Conservation (phyloP, 371 early-diverging fungal genomes). For the Mortierella sp. region DNA sequence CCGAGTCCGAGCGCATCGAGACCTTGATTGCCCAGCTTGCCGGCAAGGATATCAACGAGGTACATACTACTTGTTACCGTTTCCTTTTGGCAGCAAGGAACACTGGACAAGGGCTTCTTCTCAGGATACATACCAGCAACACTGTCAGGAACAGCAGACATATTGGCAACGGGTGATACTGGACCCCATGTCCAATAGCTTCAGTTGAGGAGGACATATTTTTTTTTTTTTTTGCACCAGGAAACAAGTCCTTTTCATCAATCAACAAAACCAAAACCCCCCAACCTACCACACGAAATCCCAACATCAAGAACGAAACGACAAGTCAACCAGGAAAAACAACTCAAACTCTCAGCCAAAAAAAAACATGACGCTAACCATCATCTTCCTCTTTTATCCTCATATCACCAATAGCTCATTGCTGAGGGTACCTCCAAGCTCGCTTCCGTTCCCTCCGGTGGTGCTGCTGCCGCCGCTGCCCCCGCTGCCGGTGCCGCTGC, state of each 20-base stretch:
- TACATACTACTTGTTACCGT: slow-evolving; percentile 28
- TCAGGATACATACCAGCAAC: not conserved
- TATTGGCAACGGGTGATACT: too few species aligned
- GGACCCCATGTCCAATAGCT: too few species aligned
- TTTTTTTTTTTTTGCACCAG: too few species aligned
- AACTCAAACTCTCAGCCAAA: not conserved
- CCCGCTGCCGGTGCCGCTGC: slow-evolving; percentile 63
- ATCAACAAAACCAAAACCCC: too few species aligned
- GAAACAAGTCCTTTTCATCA: too few species aligned
- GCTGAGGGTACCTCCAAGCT: slow-evolving; percentile 94
- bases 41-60: slow-evolving; percentile 91
- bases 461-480: slow-evolving; percentile 79
- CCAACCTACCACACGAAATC: too few species aligned
- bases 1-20: slow-evolving; percentile 84
- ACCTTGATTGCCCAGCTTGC: slow-evolving; percentile 86
- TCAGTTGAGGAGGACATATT: too few species aligned
- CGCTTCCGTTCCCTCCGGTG: slow-evolving; percentile 93
- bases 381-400: not conserved
- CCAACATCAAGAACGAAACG: too few species aligned
- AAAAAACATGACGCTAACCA: not conserved
- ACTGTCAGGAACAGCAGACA: too few species aligned
- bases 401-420: slow-evolving; percentile 70
- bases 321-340: too few species aligned
- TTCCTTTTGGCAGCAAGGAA: too few species aligned
- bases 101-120: too few species aligned